Conservation (phyloP, 805 yeast species). For the Brettanomyces bruxellensis region DNA sequence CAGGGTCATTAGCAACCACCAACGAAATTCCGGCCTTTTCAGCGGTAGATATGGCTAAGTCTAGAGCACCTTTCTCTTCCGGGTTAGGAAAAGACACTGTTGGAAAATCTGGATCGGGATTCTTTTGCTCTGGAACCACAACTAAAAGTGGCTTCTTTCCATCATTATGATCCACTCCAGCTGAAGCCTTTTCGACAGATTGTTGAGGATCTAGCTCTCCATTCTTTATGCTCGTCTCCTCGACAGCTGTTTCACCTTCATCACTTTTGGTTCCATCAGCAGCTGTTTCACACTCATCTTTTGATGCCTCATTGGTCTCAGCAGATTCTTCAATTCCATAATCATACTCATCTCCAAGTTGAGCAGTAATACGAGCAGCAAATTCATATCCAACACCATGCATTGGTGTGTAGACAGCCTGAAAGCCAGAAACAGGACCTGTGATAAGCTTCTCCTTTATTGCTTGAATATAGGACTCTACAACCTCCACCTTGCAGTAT, state of each 20-base stretch:
- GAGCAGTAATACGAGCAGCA: conserved; percentile 32
- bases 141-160: conserved; percentile 12
- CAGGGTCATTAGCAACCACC: conserved; percentile 91
- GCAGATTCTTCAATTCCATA: conserved; percentile 1
- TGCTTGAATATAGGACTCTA: conserved; percentile 31
- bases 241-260: not conserved
- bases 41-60: conserved; percentile 58
- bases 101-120: conserved; percentile 79
- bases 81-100: conserved; percentile 93
- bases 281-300: not conserved
- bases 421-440: conserved; percentile 23
- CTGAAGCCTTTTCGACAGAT: no score
- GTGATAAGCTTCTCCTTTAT: conserved; percentile 26
- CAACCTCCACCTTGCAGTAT: conserved; percentile 33
- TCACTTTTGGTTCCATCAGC: not conserved
- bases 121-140: conserved; percentile 53
- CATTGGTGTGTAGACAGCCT: conserved; percentile 84
- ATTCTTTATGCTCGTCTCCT: not conserved
- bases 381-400: conserved; percentile 86
- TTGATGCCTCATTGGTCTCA: not conserved
- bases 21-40: conserved; percentile 35
- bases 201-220: not conserved
- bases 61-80: conserved; percentile 88
- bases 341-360: conserved; percentile 27
- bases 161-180: not conserved